A percentile compares a stretch with the other conserved stretches of the same genome.
phyloP scores from a whole-genome alignment of 225 moss, liverwort and hornwort species.

The Physcomitrellopsis africana region DNA sequence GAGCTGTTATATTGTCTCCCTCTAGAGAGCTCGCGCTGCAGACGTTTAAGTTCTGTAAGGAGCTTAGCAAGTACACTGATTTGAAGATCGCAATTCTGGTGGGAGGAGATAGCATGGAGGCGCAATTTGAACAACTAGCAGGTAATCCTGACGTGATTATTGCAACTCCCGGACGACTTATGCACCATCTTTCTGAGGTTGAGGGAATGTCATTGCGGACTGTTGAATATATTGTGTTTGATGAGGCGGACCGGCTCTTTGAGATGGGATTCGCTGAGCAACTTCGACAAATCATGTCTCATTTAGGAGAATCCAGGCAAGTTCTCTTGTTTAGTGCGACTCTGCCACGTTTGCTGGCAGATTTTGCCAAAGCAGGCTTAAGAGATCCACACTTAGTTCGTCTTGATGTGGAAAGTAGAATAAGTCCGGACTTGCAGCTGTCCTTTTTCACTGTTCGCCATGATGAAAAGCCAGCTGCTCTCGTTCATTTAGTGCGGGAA shows the following conservation, averaged over 20 bases:
- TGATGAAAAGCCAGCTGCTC: constrained; percentile 93
- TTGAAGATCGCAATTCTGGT: constrained; percentile 76
- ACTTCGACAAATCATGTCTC: constrained; percentile 82
- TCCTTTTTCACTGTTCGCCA: constrained; percentile 77
- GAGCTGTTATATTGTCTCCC: constrained; percentile 86
- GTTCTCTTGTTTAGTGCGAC: constrained; percentile 92
- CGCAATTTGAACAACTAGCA: constrained; percentile 90
- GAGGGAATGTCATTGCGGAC: constrained; percentile 86
- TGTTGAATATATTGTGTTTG: constrained; percentile 89
- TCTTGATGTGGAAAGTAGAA: constrained; percentile 82
- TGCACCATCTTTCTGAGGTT: constrained; percentile 97
- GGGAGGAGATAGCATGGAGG: constrained; percentile 99
- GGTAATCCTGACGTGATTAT: constrained; percentile 87
- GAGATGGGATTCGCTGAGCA: constrained; percentile 98
- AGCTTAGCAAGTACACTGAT: constrained; percentile 85
- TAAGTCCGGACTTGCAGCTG: constrained; percentile 82
- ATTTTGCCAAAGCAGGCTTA: constrained; percentile 90
- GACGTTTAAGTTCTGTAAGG: constrained; percentile 94
- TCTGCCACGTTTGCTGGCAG: constrained; percentile 81
- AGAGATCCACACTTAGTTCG: constrained; percentile 85
- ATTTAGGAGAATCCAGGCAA: constrained; percentile 79
- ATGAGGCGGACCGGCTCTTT: constrained; percentile 91
- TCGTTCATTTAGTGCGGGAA: constrained; percentile 77
- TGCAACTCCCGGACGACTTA: constrained; percentile 91
- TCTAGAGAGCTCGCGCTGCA: constrained; percentile 86